Base-by-base conservation (phyloP, 345 rosid species). In the Euclidium syriacum region DNA sequence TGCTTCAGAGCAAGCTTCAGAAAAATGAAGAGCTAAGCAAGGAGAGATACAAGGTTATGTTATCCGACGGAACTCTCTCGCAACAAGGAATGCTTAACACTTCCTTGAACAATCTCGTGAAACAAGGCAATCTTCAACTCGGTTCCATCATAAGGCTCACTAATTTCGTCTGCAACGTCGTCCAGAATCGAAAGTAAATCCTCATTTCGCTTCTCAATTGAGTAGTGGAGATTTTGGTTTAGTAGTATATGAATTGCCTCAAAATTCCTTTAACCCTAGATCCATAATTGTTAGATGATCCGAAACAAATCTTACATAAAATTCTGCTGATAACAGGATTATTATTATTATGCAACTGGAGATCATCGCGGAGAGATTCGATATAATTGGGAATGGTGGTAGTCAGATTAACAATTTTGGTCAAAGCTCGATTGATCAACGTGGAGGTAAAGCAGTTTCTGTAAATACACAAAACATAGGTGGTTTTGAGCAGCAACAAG, bases 71-170 rank as follows among this genome's bases (percentile, higher is more conserved):
- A 49, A 47, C 64, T 2, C 72, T 50, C 26, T 23, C 38, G 47
- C 86, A 75, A 62, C 91, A 86, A 72, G 95, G 88, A 9, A 81
- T 91, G 91, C 85, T 91, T 10, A 85, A 81, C 18, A 76, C 86
- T 7, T 77, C 73, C 64, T 72, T 76, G 67, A 86, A 86, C 40
- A 60, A 53, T 38, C 68, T 84, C 9, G 91, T 88, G 3, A 65
- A 61, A 30, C 68, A 78, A 29, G 83, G 86, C 0, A 54, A 17
- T 33, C 36, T 91, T 73, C 83, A 81, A 67, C n/a, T 75, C 5
- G 95, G 96, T 1, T 84, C 96, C 29, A 18, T 91, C 18, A 42
- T 91, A 32, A 78, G 66, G 64, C 57, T 88, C 72, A 75, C 75
- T 20, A 73, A 77, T 15, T 91, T 74, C 64, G 72, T 82, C 50